These are phyloP conservation scores for Canavalia gladiata DNA, from an alignment of 306 rosid species.

Conservation along the genomic window DNA sequence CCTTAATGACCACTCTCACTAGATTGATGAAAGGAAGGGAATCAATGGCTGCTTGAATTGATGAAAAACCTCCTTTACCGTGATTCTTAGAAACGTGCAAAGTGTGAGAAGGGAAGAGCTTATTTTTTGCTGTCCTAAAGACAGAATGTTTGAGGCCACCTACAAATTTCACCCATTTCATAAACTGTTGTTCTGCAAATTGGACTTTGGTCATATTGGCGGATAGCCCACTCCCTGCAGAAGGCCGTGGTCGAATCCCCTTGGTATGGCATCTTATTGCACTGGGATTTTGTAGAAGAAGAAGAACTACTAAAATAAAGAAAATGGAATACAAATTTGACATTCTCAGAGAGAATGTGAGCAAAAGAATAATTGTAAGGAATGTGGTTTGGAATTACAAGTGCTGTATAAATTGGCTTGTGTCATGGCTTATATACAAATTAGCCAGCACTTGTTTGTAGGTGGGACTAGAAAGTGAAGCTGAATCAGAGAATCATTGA, in stretches of 20 bases:
- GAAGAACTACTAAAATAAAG: conserved; percentile 44
- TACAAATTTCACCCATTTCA: conserved; percentile 89
- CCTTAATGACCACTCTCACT: conserved; percentile 89
- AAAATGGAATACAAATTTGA: conserved; percentile 53
- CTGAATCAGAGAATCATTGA: conserved; percentile 64
- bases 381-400: conserved; percentile 35
- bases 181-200: conserved; percentile 85
- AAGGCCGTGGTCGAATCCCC: conserved; percentile 60
- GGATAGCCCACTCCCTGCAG: conserved; percentile 35
- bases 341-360: conserved; percentile 60
- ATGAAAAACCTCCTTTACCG: conserved; percentile 70
- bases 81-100: conserved; percentile 75
- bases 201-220: conserved; percentile 69
- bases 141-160: conserved; percentile 86
- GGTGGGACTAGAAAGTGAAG: conserved; percentile 62
- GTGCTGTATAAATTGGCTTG: conserved; percentile 36
- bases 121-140: conserved; percentile 78
- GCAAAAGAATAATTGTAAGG: conserved; percentile 23
- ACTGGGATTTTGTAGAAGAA: conserved; percentile 55
- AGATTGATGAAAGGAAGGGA: conserved; percentile 86
- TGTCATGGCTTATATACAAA: conserved; percentile 45
- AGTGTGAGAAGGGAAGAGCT: conserved; percentile 86
- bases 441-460: conserved; percentile 35
- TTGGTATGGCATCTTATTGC: conserved; percentile 70
- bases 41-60: conserved; percentile 89